phyloP scores from a whole-genome alignment of 768 basidiomycete species.

The Tylopilus intermedius region DNA sequence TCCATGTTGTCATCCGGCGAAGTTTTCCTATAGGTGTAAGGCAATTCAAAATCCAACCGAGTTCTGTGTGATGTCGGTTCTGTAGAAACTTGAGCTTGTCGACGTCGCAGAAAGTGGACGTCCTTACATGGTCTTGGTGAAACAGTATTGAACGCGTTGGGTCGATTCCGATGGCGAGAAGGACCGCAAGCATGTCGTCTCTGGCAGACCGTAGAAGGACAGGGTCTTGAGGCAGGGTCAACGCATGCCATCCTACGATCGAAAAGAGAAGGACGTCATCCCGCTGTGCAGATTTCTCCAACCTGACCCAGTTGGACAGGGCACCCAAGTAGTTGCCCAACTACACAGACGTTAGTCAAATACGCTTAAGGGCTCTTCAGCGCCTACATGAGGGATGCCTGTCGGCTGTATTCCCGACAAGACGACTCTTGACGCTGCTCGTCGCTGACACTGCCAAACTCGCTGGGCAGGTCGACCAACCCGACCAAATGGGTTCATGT shows the following conservation, averaged over 20 bases:
- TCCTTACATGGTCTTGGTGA: constrained; percentile 80
- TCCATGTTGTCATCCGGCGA: constrained; percentile 95
- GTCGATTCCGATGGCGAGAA: constrained; percentile 84
- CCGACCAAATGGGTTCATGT: constrained; percentile 16
- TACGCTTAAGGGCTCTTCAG: neutral
- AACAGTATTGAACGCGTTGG: constrained; percentile 71
- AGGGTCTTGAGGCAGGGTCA: constrained; percentile 88
- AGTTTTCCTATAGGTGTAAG: constrained; percentile 78
- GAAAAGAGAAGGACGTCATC: constrained; percentile 73
- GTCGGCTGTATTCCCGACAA: constrained; percentile 96
- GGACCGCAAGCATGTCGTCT: constrained; percentile 71
- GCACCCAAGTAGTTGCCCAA: constrained; percentile 94
- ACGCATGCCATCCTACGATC: constrained; percentile 90
- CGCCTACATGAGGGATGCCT: constrained; percentile 77
- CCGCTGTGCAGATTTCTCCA: constrained; percentile 58
- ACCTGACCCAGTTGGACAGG: constrained; percentile 78
- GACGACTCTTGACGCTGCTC: constrained; percentile 38
- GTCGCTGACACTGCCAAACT: constrained; percentile 8
- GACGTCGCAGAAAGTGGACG: neutral
- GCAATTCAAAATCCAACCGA: constrained; percentile 88
- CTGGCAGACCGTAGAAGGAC: constrained; percentile 53
- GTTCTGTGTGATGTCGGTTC: constrained; percentile 81
- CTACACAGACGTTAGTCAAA: constrained; percentile 36
- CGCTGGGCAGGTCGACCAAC: constrained; percentile 2
- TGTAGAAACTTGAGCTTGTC: constrained; percentile 25